Percentiles rank a stretch among this genome's conserved stretches.
Evolutionary conservation across 2,329 filamentous ascomycete genomes (phyloP).

Genomic region (Xylariaceae sp.): DNA sequence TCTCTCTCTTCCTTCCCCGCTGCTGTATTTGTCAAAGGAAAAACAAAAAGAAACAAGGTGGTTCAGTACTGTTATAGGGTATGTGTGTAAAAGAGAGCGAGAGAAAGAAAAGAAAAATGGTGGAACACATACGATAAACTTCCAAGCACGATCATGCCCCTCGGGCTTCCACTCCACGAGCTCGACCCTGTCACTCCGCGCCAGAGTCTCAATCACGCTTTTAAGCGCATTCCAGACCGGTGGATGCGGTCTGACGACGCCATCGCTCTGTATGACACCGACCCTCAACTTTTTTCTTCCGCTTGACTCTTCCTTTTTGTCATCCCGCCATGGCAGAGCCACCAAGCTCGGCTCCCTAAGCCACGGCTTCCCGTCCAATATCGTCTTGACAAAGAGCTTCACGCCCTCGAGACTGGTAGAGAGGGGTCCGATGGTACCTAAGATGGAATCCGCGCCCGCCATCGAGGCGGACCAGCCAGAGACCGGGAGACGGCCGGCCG

Average conservation of each 20-base stretch:
- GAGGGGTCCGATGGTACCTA: slow-evolving; percentile 45
- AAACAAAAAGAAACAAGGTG: too few relatives aligned
- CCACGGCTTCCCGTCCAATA: slow-evolving; percentile 27
- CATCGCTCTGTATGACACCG: slow-evolving; percentile 56
- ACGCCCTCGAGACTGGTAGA: slow-evolving; percentile 46
- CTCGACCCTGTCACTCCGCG: slow-evolving; percentile 43
- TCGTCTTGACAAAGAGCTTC: slow-evolving; percentile 36
- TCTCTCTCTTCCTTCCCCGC: too few relatives aligned
- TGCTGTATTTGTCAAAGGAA: too few relatives aligned
- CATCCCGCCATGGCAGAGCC: slow-evolving; percentile 21
- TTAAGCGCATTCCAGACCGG: slow-evolving; percentile 52
- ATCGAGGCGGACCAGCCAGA: slow-evolving; percentile 34
- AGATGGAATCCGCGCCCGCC: slow-evolving; percentile 34
- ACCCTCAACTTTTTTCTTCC: slow-evolving; percentile 50
- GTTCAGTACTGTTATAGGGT: too few relatives aligned
- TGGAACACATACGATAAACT: slow-evolving; percentile 34
- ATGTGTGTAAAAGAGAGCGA: too few relatives aligned
- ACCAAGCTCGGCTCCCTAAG: slow-evolving; percentile 21
- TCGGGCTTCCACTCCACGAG: slow-evolving; percentile 51
- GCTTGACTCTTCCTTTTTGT: slow-evolving; percentile 7
- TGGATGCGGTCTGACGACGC: slow-evolving; percentile 54
- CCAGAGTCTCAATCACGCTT: slow-evolving; percentile 48
- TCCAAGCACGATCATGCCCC: slow-evolving; percentile 45
- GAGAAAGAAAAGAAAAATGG: too few relatives aligned
- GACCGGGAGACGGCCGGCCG: slow-evolving; percentile 36